Evolutionary conservation across 257 asterid genomes (phyloP), one percentile per base, ranked within the genome.

Genomic region (Coffea eugenioides): DNA sequence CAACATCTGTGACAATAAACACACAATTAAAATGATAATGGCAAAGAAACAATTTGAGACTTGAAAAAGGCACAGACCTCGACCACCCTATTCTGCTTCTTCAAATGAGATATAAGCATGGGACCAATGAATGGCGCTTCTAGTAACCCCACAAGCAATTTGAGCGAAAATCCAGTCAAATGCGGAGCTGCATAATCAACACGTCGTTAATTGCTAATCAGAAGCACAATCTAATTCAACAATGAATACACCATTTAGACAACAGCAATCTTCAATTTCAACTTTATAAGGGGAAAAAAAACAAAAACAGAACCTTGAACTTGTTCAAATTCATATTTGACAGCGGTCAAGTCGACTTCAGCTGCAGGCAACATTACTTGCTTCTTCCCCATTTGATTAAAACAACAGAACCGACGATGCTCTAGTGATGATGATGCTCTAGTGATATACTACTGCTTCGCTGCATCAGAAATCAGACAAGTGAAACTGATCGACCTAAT

Each of bases 141-240:
- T 25, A 88, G 21, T 86, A 95, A 61, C 75, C 80, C 87, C 69
- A 90, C 89, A 75, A 92, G 92, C 8, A 92, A 65, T 81, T 89
- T 90, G 81, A 95, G 87, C 89, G 78, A 78, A 76, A 85, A 76
- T 81, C 99, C 98, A 86, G 97, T 92, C 90, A 93, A 82, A 85
- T 95, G 98, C 46, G 99, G 99, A 81, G 99, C 99, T 95, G 90
- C 91, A 84, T 80, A 52, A 57, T 31, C 6, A 39, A 34, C 66
- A 43, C 34, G 8, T 21, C 14, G 67, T 48, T 34, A 14, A 51
- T 73, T n/a, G 20, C 7, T 4, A n/a, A 31, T 71, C 57, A 75
- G 39, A 65, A 62, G 1, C 9, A 14, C 49, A 66, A 62, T 21
- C 59, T 76, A 76, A 43, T 16, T 49, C 52, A 54, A 27, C 54